These are phyloP conservation scores for Coemansia umbellata DNA, from an alignment of 192 early-diverging fungal genomes.

Conservation along the genomic window DNA sequence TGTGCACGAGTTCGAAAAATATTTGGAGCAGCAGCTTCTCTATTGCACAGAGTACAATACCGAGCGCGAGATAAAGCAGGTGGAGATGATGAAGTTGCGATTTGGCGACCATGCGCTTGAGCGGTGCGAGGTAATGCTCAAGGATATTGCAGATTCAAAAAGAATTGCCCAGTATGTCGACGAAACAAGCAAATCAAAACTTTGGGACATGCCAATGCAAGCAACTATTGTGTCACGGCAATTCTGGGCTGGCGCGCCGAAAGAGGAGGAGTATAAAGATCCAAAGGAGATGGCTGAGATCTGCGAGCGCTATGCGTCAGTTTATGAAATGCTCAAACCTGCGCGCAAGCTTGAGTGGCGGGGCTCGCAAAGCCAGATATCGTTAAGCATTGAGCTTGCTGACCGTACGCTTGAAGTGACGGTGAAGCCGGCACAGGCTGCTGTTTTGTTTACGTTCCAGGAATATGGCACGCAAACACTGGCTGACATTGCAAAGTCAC, in stretches of 20 bases:
- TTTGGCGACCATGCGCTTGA: constrained; percentile 63
- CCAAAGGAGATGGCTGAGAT: constrained; percentile 45
- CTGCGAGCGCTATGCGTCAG: constrained; percentile 42
- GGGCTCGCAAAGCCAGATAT: constrained; percentile 52
- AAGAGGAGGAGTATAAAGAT: constrained; percentile 27
- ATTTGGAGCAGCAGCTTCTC: constrained; percentile 57
- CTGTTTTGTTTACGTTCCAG: constrained; percentile 47
- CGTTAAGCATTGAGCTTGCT: constrained; percentile 54
- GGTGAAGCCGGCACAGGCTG: constrained; percentile 56
- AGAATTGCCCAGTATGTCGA: constrained; percentile 57
- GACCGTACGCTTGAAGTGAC: constrained; percentile 49
- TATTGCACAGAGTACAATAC: constrained; percentile 46
- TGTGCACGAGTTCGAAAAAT: constrained; percentile 64
- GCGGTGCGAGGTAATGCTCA: constrained; percentile 76
- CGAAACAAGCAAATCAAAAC: constrained; percentile 6
- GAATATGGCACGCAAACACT: neutral
- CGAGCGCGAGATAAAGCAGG: constrained; percentile 59
- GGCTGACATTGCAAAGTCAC: constrained; percentile 5
- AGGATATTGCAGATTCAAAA: constrained; percentile 71
- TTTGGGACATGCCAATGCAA: constrained; percentile 33
- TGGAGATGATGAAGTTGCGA: constrained; percentile 71
- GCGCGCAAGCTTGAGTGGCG: constrained; percentile 59
- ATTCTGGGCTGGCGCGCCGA: constrained; percentile 57
- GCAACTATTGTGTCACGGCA: constrained; percentile 57
- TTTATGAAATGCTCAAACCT: constrained; percentile 54